A percentile compares a stretch with the other conserved stretches of the same genome.
phyloP scores from a whole-genome alignment of 108 stramenopile genomes.

The Cyclostephanos tholiformis region DNA sequence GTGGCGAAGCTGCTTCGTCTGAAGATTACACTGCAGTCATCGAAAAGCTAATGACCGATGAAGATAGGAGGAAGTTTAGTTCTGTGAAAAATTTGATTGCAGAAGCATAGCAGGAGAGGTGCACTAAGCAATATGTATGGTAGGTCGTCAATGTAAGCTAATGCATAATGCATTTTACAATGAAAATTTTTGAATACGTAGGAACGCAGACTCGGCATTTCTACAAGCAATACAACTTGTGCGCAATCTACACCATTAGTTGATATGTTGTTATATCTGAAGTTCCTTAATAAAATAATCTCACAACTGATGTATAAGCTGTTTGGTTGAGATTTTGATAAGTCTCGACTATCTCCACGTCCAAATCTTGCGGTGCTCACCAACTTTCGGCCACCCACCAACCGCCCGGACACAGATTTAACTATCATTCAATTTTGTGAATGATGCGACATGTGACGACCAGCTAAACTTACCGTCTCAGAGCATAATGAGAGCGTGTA shows the following conservation, averaged over 20 bases:
- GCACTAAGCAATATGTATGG: background rate
- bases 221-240: background rate
- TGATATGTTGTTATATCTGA: background rate
- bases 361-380: background rate
- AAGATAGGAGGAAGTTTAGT: slow-evolving; percentile 49
- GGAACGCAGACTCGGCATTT: background rate
- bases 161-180: background rate
- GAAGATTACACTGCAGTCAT: slow-evolving; percentile 54
- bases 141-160: background rate
- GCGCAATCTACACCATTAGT: background rate
- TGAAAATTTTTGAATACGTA: too few relatives aligned
- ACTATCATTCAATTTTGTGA: background rate
- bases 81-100: slow-evolving; percentile 46
- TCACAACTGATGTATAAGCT: background rate
- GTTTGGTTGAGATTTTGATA: background rate
- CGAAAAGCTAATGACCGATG: slow-evolving; percentile 73
- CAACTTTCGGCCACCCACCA: too few relatives aligned
- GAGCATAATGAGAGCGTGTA: slow-evolving; percentile 2
- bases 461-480: background rate
- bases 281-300: background rate
- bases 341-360: background rate
- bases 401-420: too few relatives aligned
- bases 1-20: slow-evolving; percentile 48
- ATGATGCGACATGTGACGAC: background rate
- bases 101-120: slow-evolving; percentile 20